Base-by-base conservation (phyloP, 108 stramenopile genomes). In the Discostella stelligeroides region DNA sequence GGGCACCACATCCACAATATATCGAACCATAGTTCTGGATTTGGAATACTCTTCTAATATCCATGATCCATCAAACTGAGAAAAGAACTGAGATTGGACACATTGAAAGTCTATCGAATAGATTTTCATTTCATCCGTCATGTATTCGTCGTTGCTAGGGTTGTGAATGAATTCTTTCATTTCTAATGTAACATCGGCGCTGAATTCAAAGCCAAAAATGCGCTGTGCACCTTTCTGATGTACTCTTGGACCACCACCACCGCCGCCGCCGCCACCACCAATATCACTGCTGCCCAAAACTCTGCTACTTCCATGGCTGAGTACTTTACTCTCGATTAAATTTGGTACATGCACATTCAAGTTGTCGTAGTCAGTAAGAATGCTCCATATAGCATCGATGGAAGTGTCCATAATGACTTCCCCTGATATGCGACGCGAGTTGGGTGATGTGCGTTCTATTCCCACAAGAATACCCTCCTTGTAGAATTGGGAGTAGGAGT, bases 291-390 rank as follows among this genome's bases (percentile, higher is more conserved):
- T 34, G n/a, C n/a, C n/a, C n/a, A n/a, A n/a, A n/a, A n/a, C n/a
- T n/a, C n/a, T n/a, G 34, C 34, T 34, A n/a, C n/a, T n/a, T n/a
- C n/a, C n/a, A 56, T 8, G 23, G 21, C 34, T 21, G 43, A 87
- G 68, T 1, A 86, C 68, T 39, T 61, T 63, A 50, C 85, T 87
- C 68, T 97, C 92, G 21, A 91, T 86, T 63, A 97, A 73, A 65
- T 97, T 97, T 1, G 96, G 93, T 15, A 97, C 94, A 74, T 97
- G 94, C 25, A 70, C 81, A 37, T 89, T 51, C 25, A 97, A 61
- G 28, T 87, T 84, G 68, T 97, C 82, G 73, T 97, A 92, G 68
- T 95, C 96, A 1, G 95, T 95, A n/a, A 97, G 70, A 7, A 95
- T 94, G 24, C 71, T 61, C 95, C 95, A 97, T 1, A 94, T 87